Conservation (phyloP, 768 basidiomycete genomes). For the Podaxis sp. region DNA sequence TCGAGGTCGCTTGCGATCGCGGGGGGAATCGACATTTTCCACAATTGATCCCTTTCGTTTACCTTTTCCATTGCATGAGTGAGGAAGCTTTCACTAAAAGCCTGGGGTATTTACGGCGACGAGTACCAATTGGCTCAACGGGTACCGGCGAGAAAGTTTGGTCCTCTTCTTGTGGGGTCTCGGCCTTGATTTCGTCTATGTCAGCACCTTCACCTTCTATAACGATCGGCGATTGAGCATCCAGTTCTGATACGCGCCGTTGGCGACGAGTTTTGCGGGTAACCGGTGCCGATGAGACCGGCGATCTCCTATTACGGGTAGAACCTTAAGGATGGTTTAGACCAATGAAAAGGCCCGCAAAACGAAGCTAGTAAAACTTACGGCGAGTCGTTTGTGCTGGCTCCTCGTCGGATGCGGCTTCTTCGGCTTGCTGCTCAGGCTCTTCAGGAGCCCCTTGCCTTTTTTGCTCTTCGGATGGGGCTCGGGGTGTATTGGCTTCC, state of each 20-base stretch:
- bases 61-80: slow-evolving; percentile 26
- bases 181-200: slow-evolving; percentile 23
- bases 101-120: slow-evolving; percentile 26
- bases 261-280: slow-evolving; percentile 26
- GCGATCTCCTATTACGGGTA: slow-evolving; percentile 34
- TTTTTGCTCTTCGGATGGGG: slow-evolving; percentile 12
- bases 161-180: slow-evolving; percentile 29
- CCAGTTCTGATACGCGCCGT: slow-evolving; percentile 23
- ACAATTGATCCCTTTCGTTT: slow-evolving; percentile 63
- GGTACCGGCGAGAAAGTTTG: slow-evolving; percentile 24
- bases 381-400: slow-evolving; percentile 29
- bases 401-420: slow-evolving; percentile 27
- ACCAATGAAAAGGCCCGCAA: neutral
- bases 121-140: slow-evolving; percentile 19
- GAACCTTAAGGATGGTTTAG: slow-evolving; percentile 26
- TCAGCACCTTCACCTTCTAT: slow-evolving; percentile 22
- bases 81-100: neutral
- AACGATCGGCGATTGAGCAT: slow-evolving; percentile 18
- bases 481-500: neutral
- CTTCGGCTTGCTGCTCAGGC: slow-evolving; percentile 6
- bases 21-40: slow-evolving; percentile 41
- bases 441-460: slow-evolving; percentile 1
- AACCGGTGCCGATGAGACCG: slow-evolving; percentile 26
- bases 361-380: slow-evolving; percentile 18
- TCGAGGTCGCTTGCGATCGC: slow-evolving; percentile 54